Base-by-base conservation (phyloP, 2,329 filamentous ascomycete genomes). In the Clonostachys sp. region DNA sequence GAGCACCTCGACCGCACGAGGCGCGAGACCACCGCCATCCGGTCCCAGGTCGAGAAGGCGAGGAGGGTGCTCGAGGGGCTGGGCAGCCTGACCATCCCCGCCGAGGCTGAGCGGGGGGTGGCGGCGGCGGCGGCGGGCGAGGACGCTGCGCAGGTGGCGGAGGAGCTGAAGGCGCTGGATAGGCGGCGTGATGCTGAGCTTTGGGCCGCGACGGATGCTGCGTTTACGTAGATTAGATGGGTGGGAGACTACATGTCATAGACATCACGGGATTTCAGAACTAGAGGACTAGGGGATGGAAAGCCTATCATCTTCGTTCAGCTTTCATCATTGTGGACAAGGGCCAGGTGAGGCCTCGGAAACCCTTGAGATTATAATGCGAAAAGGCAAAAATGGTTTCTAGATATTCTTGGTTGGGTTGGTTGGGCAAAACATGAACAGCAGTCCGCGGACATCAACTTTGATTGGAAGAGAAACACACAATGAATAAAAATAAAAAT, bases 1-100 rank as follows among this genome's bases (percentile, higher is more conserved):
- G 85, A 87, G 55, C 87, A 92, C 59, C 70, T 96, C 33, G 83
- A 89, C 55, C 77, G 74, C 55, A 86, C 85, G 47, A 81, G 78
- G 54, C 80, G 78, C 47, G 91, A 96, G 67, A 90, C 91, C 2
- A 75, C 81, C 34, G 80, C 78, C 5, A 81, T 91, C 42, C 75
- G 77, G 49, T 78, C 78, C 49, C 83, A 83, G 59, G 83, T 83
- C 45, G 83, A 85, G 54, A 87, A 86, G 67, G 87, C 94, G 51
- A 81, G 84, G 57, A 77, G 81, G 38, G 75, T 92, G 48, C 75
- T 96, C 50, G 81, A 83, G 49, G 86, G 84, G 0, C 71, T 96
- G 45, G 80, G 74, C 2, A 77, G 76, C 54, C 61, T 81, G 50
- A 45, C 30, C 18, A 40, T 62, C 45, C 57, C 55, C 12, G 45